Base-by-base conservation (phyloP, 257 asterid species). In the Solanum virginianum region DNA sequence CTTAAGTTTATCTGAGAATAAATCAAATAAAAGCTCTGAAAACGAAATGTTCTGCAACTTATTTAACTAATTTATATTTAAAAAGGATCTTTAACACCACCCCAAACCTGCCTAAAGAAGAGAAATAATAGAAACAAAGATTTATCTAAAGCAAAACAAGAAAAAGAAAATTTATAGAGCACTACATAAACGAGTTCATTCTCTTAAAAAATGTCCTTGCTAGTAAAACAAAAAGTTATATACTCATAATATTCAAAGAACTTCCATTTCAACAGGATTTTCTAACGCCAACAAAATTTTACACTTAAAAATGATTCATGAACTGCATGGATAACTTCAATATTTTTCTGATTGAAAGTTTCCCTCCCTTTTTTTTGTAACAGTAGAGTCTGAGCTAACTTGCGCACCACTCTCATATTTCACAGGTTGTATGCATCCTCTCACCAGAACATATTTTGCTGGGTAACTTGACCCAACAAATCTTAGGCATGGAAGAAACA, bases 1-100 rank as follows among this genome's bases (percentile, higher is more conserved):
- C 90, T 87, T 95, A 89, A 95, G 88, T 87, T 89, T 93, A 85
- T 89, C 99, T 95, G 96, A 83, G 88, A 84, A 22, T 32, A 85
- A 84, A 83, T 86, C 70, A 88, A 47, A 83, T 68, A 26, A 18
- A 26, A 29, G 49, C 17, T 70, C 62, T 26, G 63, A 77, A 49
- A 32, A 51, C 1, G 29, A 77, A 49, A 53, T 53, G 18, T 22
- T 77, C 63, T 53, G 49, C 83, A 26, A 2, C 17, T 79, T 29
- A 10, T 26, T 15, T 26, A 53, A 79, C 66, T 26, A 79, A 1
- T 26, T 77, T 29, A 77, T 15, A 63, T n/a, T 29, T 56, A 17
- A 36, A 10, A 18, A 18, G 43, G 59, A 79, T 79, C 65, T 24
- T 49, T 49, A 75, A 75, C 15, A 75, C 8, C 82, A 49, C 82